phyloP scores from a whole-genome alignment of 441 rosid genomes.

The Flueggea neowawraea region DNA sequence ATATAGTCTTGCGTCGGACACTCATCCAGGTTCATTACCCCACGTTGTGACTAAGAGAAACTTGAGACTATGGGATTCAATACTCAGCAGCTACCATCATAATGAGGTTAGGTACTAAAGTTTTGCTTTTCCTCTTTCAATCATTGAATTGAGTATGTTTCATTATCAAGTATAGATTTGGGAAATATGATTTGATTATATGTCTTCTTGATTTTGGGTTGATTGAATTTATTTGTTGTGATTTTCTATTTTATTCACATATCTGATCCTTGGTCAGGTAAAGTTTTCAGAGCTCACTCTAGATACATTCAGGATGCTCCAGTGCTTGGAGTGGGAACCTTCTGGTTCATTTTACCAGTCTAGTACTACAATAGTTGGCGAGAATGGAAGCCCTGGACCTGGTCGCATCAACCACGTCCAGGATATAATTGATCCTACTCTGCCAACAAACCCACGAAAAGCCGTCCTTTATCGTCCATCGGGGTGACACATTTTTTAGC shows the following conservation, averaged over 20 bases:
- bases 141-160: constrained; percentile 9
- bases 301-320: constrained; percentile 95
- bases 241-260: constrained; percentile 13
- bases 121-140: constrained; percentile 20
- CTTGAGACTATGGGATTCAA: constrained; percentile 77
- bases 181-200: neutral
- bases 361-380: constrained; percentile 47
- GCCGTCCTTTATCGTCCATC: constrained; percentile 87
- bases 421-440: constrained; percentile 83
- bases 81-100: constrained; percentile 83
- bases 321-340: constrained; percentile 97
- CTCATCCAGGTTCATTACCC: constrained; percentile 63
- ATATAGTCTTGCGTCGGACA: constrained; percentile 84
- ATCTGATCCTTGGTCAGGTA: constrained; percentile 49
- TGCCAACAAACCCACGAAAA: constrained; percentile 89
- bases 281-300: constrained; percentile 96
- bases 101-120: constrained; percentile 68
- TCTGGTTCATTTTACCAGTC: constrained; percentile 82
- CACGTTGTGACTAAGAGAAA: constrained; percentile 52
- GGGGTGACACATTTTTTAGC: constrained; percentile 77
- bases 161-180: neutral
- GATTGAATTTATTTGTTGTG: constrained; percentile 6
- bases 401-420: constrained; percentile 51
- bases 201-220: constrained; percentile 2
- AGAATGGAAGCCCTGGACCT: constrained; percentile 56